A percentile compares a stretch with the other conserved stretches of the same genome.
Evolutionary conservation across 2,329 filamentous ascomycete genomes (phyloP).

Genomic region (Botrytis tulipae): DNA sequence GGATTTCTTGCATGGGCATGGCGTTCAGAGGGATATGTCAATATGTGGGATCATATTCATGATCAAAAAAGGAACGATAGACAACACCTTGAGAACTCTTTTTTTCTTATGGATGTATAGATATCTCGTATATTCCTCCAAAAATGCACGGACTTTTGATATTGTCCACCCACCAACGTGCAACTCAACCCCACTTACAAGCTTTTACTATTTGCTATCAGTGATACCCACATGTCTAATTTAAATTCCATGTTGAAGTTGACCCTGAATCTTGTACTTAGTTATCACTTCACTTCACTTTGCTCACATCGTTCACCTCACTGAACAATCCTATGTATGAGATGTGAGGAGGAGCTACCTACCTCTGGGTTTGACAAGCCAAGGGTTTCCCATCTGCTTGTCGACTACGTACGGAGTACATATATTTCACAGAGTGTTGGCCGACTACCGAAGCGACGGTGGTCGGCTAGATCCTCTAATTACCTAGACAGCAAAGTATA

Average conservation of each 20-base stretch:
- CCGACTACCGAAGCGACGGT: not conserved
- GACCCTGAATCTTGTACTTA: not conserved
- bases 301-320: not conserved
- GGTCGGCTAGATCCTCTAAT: not conserved
- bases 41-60: conserved; percentile 23
- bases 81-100: conserved; percentile 12
- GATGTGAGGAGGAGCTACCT: not conserved
- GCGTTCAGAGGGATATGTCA: conserved; percentile 31
- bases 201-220: not conserved
- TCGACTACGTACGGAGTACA: not conserved
- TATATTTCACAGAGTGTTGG: not conserved
- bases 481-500: not conserved
- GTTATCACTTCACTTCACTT: not conserved
- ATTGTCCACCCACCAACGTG: conserved; percentile 11
- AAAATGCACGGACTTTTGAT: conserved; percentile 17
- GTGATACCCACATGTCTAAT: not conserved
- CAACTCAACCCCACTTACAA: conserved; percentile 2
- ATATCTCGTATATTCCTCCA: conserved; percentile 15
- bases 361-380: not conserved
- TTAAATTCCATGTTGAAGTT: not conserved
- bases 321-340: not conserved
- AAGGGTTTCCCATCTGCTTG: not conserved
- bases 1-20: conserved; percentile 31
- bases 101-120: not conserved
- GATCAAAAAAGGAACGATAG: conserved; percentile 22